Base-by-base conservation (phyloP, 2,329 filamentous ascomycete genomes). In the Alternaria solani region DNA sequence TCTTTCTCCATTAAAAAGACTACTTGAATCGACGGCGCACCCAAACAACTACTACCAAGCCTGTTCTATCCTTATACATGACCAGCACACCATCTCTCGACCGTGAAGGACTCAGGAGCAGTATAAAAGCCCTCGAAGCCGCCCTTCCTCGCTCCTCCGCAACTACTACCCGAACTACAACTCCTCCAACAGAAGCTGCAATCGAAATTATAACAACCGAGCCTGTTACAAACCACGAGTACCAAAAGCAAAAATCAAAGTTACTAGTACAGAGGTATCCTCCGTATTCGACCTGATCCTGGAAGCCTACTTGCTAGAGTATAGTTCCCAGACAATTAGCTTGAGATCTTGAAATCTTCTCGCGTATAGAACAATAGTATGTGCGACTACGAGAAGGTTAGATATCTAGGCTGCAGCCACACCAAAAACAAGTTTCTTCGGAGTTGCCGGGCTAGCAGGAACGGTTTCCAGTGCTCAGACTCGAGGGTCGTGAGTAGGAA, bases 231-330 rank as follows among this genome's bases (percentile, higher is more conserved):
- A 5, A 48, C 28, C 18, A 34, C 7, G 6, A n/a, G n/a, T 14
- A n/a, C 16, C 34, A n/a, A 7, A 2, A 7, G 16, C 5, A 38
- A n/a, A 6, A n/a, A 7, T 2, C 34, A 8, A 7, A 7, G 1
- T 7, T 3, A 38, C 2, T n/a, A 20, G 7, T 9, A 20, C 11
- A 9, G 1, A 5, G 12, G n/a, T 20, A 16, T 18, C 12, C 12
- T 34, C 28, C 18, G 16, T 12, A 47, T 9, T 28, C 18, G 0
- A 32, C n/a, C 44, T 16, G 20, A 1, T 0, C 5, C 12, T 16
- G 1, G 14, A 3, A 1, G 3, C 6, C 4, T 47, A 2, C 4
- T 9, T 18, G 4, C n/a, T 4, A 9, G 16, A n/a, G 7, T 16
- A 38, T 16, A 38, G 16, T 7, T 3, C 3, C 6, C 34, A 16